Percentiles rank a stretch among this genome's conserved stretches.
Evolutionary conservation across 768 basidiomycete genomes (phyloP).

Genomic region (Hypholoma sublateritium): DNA sequence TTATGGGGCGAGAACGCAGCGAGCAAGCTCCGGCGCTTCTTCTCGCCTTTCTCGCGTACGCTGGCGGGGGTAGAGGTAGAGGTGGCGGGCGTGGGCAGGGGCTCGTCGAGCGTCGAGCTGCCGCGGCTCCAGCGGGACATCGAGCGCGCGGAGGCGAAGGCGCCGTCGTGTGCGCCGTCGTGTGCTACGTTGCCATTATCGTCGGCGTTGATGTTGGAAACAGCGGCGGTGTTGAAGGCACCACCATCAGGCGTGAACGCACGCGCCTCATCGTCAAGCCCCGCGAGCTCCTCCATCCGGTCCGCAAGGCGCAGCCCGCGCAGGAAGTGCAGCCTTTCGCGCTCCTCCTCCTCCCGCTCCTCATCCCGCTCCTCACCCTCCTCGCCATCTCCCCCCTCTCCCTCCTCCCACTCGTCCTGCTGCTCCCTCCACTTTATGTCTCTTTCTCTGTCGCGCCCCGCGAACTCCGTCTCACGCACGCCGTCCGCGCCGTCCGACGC

Average conservation of each 20-base stretch:
- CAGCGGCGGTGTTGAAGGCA: neutral
- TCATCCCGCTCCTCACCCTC: slow-evolving; percentile 1
- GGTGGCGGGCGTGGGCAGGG: too few relatives aligned
- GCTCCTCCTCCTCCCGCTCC: slow-evolving; percentile 7
- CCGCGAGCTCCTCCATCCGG: slow-evolving; percentile 6
- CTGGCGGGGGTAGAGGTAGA: too few relatives aligned
- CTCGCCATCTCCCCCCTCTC: neutral
- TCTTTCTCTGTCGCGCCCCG: neutral
- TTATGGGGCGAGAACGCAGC: neutral
- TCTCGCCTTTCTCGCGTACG: slow-evolving; percentile 3
- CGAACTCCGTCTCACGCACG: too few relatives aligned
- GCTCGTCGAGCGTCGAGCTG: slow-evolving; percentile 10
- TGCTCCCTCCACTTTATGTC: neutral
- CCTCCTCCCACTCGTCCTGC: neutral
- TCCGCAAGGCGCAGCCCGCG: slow-evolving; percentile 10
- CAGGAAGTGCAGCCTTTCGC: slow-evolving; percentile 10
- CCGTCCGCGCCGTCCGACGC: too few relatives aligned
- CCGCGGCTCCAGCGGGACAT: slow-evolving; percentile 21
- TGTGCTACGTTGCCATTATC: neutral
- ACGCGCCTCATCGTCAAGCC: slow-evolving; percentile 2
- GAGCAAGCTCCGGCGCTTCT: slow-evolving; percentile 12
- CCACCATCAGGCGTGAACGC: neutral
- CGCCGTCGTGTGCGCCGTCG: too few relatives aligned
- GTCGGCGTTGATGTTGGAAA: neutral
- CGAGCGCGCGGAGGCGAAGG: neutral